These are phyloP conservation scores for Macrophomina pseudophaseolina DNA, from an alignment of 2,329 filamentous ascomycete genomes.

Conservation along the genomic window DNA sequence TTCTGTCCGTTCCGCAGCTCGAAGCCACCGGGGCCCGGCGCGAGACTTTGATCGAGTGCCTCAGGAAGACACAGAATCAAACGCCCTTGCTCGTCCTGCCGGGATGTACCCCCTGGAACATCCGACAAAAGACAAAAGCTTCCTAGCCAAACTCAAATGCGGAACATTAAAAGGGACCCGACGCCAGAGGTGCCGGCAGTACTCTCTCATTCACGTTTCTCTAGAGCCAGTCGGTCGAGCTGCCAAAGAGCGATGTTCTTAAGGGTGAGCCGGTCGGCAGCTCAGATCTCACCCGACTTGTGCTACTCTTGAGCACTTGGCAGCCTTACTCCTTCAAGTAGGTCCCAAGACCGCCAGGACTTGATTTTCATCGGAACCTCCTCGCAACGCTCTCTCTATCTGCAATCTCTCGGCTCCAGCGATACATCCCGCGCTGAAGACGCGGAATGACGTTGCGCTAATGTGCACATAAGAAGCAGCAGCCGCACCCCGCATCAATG, in stretches of 20 bases:
- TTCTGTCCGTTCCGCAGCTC: too few relatives aligned
- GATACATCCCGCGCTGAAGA: neutral
- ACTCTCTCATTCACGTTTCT: too few relatives aligned
- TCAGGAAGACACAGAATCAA: too few relatives aligned
- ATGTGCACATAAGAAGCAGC: neutral
- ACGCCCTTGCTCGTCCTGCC: neutral
- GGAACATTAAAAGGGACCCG: neutral
- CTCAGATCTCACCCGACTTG: neutral
- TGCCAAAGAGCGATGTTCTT: neutral
- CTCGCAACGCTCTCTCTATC: neutral
- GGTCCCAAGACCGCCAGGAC: slow-evolving; percentile 8
- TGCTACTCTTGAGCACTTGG: slow-evolving; percentile 16
- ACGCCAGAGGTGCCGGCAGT: too few relatives aligned
- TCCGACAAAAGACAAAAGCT: neutral
- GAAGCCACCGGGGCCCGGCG: too few relatives aligned
- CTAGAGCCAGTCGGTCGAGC: neutral
- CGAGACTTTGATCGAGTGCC: too few relatives aligned
- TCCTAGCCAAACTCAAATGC: neutral
- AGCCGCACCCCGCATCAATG: neutral
- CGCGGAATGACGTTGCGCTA: neutral
- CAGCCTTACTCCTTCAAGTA: slow-evolving; percentile 5
- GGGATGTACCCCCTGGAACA: neutral
- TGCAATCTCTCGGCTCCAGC: neutral
- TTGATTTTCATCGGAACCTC: slow-evolving; percentile 4
- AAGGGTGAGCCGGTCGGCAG: neutral